Conservation (phyloP, 73 alveolate species). For the Paramecium bursaria region DNA sequence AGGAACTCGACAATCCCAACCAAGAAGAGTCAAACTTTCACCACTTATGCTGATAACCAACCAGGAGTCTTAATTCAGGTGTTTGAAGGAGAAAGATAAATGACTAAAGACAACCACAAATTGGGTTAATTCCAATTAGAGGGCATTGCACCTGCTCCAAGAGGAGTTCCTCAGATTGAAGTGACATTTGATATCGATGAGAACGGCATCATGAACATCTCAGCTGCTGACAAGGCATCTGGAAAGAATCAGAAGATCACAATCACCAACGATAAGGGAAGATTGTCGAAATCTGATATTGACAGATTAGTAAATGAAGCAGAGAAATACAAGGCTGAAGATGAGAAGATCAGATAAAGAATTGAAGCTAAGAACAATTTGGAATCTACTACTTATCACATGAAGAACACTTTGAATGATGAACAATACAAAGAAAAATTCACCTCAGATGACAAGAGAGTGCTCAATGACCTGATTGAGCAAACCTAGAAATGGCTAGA, state of each 20-base stretch:
- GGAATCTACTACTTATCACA: constrained; percentile 71
- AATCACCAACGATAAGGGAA: constrained; percentile 74
- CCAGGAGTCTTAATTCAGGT: constrained; percentile 95
- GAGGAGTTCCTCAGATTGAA: constrained; percentile 96
- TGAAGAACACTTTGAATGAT: constrained; percentile 74
- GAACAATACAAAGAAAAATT: constrained; percentile 74
- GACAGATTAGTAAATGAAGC: constrained; percentile 75
- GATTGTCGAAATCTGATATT: constrained; percentile 73
- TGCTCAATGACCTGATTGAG: not conserved
- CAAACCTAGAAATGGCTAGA: constrained; percentile 45
- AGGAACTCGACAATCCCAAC: constrained; percentile 73
- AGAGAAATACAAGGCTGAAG: constrained; percentile 72
- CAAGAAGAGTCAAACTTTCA: constrained; percentile 84
- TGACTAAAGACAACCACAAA: constrained; percentile 93
- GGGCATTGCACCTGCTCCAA: constrained; percentile 96
- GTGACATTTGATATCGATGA: constrained; percentile 93
- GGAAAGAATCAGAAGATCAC: constrained; percentile 77
- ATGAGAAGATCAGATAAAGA: constrained; percentile 68
- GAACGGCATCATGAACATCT: constrained; percentile 82
- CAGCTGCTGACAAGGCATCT: constrained; percentile 90
- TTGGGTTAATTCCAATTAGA: constrained; percentile 95
- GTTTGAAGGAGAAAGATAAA: constrained; percentile 97
- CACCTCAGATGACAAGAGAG: constrained; percentile 25
- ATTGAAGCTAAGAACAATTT: constrained; percentile 75
- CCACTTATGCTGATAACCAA: constrained; percentile 98